These are phyloP conservation scores for Anaeramoeba flamelloides DNA, from an alignment of 78 protist genomes.

Conservation along the genomic window DNA sequence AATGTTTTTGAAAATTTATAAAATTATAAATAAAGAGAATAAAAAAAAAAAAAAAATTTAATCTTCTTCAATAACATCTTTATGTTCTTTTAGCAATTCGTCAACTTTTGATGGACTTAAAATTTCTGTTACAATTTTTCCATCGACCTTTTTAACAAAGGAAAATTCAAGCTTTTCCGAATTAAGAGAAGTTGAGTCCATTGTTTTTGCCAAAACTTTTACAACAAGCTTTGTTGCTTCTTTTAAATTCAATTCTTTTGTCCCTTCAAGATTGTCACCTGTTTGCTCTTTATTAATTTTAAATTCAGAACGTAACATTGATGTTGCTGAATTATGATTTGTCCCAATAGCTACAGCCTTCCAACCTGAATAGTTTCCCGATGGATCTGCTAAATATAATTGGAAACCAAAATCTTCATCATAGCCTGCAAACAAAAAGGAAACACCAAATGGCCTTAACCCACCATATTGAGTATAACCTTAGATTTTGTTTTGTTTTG, in stretches of 20 bases:
- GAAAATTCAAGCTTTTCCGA: slow-evolving; percentile 48
- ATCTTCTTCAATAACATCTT: too few relatives aligned
- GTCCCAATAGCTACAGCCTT: slow-evolving; percentile 89
- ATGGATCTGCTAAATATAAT: slow-evolving; percentile 74
- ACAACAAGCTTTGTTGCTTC: slow-evolving; percentile 69
- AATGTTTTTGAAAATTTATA: too few relatives aligned
- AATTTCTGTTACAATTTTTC: too few relatives aligned
- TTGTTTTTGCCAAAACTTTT: slow-evolving; percentile 79
- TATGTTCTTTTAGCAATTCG: too few relatives aligned
- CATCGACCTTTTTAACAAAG: too few relatives aligned
- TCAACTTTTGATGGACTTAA: too few relatives aligned
- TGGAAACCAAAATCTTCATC: slow-evolving; percentile 66
- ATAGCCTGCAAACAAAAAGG: slow-evolving; percentile 92
- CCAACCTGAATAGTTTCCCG: slow-evolving; percentile 98
- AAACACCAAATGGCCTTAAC: slow-evolving; percentile 95
- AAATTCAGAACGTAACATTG: slow-evolving; percentile 3
- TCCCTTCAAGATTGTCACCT: too few relatives aligned
- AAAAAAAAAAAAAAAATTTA: too few relatives aligned
- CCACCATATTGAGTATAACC: slow-evolving; percentile 28
- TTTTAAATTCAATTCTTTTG: slow-evolving; percentile 48
- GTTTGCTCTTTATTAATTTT: too few relatives aligned
- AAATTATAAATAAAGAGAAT: too few relatives aligned
- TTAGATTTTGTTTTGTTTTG: too few relatives aligned
- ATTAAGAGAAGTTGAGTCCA: slow-evolving; percentile 74
- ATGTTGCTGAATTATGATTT: background rate